These are phyloP conservation scores for Chaetomium fimeti DNA, from an alignment of 495 filamentous ascomycete species.

Conservation along the genomic window DNA sequence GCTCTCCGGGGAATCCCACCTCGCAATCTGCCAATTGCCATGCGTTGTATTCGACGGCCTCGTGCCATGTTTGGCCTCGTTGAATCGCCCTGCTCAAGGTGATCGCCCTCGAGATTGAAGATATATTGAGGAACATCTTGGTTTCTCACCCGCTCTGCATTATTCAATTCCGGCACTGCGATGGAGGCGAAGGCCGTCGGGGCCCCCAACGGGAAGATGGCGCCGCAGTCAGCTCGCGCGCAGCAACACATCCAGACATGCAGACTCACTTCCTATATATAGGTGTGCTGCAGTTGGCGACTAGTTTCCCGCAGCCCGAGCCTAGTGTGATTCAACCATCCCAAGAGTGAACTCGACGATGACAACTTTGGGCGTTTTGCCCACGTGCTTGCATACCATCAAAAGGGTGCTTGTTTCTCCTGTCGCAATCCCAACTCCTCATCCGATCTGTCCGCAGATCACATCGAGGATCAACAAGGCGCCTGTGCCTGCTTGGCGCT, in stretches of 20 bases:
- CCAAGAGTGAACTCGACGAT: neutral
- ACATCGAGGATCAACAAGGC: conserved; percentile 1
- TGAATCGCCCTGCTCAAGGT: neutral
- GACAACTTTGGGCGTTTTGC: neutral
- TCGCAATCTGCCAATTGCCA: conserved; percentile 23
- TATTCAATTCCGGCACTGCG: neutral
- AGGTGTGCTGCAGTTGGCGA: conserved; percentile 8
- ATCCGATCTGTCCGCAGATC: conserved; percentile 5
- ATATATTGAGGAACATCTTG: neutral
- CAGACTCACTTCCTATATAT: neutral
- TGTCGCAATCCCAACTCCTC: neutral
- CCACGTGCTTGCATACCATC: conserved; percentile 2
- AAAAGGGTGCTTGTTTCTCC: neutral
- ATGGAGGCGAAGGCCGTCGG: neutral
- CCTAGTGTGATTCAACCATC: too few species aligned
- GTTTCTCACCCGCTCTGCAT: neutral
- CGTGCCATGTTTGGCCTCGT: neutral
- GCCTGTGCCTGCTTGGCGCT: conserved; percentile 18
- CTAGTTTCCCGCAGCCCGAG: neutral
- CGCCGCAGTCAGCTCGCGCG: neutral
- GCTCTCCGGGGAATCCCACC: conserved; percentile 19
- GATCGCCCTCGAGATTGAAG: conserved; percentile 2
- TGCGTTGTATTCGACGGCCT: conserved; percentile 1
- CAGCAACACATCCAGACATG: neutral
- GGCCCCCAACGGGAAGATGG: neutral